Conservation (phyloP, 164 flowering plant genomes). For the Brasenia schreberi region DNA sequence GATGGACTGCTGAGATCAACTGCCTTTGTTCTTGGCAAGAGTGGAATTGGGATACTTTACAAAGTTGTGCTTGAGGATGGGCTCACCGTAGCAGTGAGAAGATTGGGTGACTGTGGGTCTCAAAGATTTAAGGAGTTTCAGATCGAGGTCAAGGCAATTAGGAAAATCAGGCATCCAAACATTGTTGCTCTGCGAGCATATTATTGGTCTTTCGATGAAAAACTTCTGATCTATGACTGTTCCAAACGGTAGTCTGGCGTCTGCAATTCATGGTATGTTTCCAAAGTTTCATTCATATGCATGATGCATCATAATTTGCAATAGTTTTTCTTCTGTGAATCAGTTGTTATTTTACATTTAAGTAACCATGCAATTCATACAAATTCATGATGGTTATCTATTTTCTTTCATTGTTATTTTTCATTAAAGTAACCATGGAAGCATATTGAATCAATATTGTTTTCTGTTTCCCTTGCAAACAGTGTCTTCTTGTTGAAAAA, state of each 20-base stretch:
- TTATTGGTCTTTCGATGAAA: constrained; percentile 95
- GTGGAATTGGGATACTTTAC: constrained; percentile 87
- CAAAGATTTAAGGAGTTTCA: constrained; percentile 87
- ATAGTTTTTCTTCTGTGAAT: not conserved
- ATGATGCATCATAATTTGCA: not conserved
- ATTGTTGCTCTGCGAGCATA: constrained; percentile 78
- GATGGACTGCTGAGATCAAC: constrained; percentile 91
- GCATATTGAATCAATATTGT: too few species aligned
- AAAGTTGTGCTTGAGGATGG: constrained; percentile 94
- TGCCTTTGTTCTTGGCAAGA: constrained; percentile 94
- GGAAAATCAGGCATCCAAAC: constrained; percentile 79
- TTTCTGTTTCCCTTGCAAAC: too few species aligned
- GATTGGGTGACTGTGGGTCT: constrained; percentile 92
- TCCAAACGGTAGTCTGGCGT: constrained; percentile 71
- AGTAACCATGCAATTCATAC: not conserved
- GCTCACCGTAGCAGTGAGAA: constrained; percentile 70
- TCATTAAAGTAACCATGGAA: too few species aligned
- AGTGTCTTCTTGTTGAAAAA: too few species aligned
- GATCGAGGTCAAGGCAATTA: constrained; percentile 85
- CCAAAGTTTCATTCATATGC: not conserved
- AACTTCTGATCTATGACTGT: constrained; percentile 81
- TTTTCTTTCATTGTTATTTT: too few species aligned
- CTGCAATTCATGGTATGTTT: constrained; percentile 72
- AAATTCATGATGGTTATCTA: not conserved
- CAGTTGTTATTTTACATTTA: not conserved